phyloP scores from a whole-genome alignment of 2,329 filamentous ascomycete species.

The Penicillium corylophilum region DNA sequence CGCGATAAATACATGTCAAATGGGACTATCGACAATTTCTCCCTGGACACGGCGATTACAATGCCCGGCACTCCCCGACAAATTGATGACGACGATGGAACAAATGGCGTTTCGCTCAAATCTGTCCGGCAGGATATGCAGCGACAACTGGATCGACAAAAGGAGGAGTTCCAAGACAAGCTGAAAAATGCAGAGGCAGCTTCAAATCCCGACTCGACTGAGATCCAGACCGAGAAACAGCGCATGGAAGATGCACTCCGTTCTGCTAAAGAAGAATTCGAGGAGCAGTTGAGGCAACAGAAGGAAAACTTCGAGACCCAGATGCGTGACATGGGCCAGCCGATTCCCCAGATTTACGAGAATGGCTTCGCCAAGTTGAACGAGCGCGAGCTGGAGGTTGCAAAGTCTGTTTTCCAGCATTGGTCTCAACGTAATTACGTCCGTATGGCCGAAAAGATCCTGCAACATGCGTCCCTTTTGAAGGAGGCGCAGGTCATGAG shows the following conservation, averaged over 20 bases:
- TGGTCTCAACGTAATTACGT: constrained; percentile 88
- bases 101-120: constrained; percentile 61
- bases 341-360: constrained; percentile 54
- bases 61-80: constrained; percentile 85
- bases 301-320: constrained; percentile 82
- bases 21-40: constrained; percentile 93
- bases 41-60: constrained; percentile 87
- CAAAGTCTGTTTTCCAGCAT: constrained; percentile 64
- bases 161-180: constrained; percentile 76
- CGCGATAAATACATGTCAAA: constrained; percentile 95
- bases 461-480: constrained; percentile 81
- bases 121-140: constrained; percentile 82
- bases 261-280: constrained; percentile 82
- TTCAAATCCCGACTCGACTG: constrained; percentile 71
- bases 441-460: constrained; percentile 85
- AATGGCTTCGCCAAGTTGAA: constrained; percentile 56
- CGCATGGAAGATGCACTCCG: constrained; percentile 81
- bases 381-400: constrained; percentile 69
- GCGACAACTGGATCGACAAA: constrained; percentile 75
- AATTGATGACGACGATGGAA: constrained; percentile 65
- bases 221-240: constrained; percentile 76
- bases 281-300: constrained; percentile 78
- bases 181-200: constrained; percentile 72
- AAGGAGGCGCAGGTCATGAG: constrained; percentile 99
- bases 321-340: constrained; percentile 68